Conservation (phyloP, 2,329 filamentous ascomycete species). For the Colletotrichum eremochloae region DNA sequence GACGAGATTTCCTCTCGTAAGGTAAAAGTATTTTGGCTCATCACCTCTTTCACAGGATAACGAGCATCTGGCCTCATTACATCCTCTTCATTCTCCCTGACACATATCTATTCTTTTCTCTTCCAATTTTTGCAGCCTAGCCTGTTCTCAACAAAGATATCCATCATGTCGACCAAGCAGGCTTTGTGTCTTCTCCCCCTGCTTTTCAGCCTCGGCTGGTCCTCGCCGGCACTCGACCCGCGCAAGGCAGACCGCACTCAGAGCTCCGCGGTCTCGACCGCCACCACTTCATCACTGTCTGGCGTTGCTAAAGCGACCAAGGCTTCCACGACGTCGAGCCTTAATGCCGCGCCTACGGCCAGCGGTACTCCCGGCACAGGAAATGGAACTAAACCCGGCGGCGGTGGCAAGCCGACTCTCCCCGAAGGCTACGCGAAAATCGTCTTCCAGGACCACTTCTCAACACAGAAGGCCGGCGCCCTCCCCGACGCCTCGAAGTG, state of each 20-base stretch:
- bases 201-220: slow-evolving; percentile 31
- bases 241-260: neutral
- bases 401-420: slow-evolving; percentile 21
- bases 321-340: neutral
- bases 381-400: neutral
- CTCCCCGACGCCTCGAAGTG: slow-evolving; percentile 57
- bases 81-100: neutral
- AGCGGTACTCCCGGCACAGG: slow-evolving; percentile 4
- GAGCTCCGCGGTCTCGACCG: slow-evolving; percentile 14
- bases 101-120: neutral
- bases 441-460: slow-evolving; percentile 51
- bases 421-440: slow-evolving; percentile 44
- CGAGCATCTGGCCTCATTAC: slow-evolving; percentile 1
- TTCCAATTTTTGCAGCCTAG: neutral
- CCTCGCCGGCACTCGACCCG: slow-evolving; percentile 25
- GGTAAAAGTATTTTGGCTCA: slow-evolving; percentile 2
- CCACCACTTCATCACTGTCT: neutral
- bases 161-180: slow-evolving; percentile 36
- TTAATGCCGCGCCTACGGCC: neutral
- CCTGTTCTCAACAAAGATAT: slow-evolving; percentile 9
- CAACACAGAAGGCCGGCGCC: slow-evolving; percentile 46
- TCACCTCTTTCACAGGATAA: neutral
- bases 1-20: neutral
- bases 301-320: neutral
- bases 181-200: slow-evolving; percentile 33